A percentile compares a stretch with the other conserved stretches of the same genome.
phyloP scores from a whole-genome alignment of 345 rosid genomes.

The Eucalyptus camaldulensis region DNA sequence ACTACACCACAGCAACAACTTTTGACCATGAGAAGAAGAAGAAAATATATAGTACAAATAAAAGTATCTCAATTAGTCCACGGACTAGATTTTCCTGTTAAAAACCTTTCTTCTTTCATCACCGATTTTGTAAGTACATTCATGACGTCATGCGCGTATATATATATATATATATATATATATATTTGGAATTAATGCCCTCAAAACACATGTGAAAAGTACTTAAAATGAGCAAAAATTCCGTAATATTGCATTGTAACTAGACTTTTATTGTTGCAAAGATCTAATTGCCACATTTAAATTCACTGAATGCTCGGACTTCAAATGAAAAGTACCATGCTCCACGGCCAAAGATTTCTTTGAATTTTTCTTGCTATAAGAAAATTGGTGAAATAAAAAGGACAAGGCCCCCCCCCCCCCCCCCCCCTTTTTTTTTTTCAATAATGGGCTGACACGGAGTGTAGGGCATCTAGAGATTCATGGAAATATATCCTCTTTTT shows the following conservation, averaged over 20 bases:
- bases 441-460: neutral
- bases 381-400: neutral
- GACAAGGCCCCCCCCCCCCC: neutral
- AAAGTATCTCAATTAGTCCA: fast-evolving
- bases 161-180: too few species aligned
- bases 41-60: fast-evolving
- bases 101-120: neutral
- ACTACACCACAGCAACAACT: slow-evolving; percentile 33
- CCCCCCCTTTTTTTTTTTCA: too few species aligned
- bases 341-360: neutral
- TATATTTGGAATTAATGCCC: neutral
- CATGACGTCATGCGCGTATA: neutral
- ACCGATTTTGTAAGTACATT: neutral
- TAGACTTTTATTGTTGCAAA: neutral
- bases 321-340: neutral
- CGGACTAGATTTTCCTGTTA: neutral
- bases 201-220: neutral
- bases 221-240: neutral
- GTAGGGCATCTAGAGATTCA: neutral
- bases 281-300: neutral
- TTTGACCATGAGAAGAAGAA: fast-evolving
- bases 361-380: neutral
- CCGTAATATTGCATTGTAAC: neutral
- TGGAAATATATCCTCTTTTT: neutral
- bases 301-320: too few species aligned